phyloP scores from a whole-genome alignment of 1,284 basidiomycete genomes.

The Pascua guehoae region DNA sequence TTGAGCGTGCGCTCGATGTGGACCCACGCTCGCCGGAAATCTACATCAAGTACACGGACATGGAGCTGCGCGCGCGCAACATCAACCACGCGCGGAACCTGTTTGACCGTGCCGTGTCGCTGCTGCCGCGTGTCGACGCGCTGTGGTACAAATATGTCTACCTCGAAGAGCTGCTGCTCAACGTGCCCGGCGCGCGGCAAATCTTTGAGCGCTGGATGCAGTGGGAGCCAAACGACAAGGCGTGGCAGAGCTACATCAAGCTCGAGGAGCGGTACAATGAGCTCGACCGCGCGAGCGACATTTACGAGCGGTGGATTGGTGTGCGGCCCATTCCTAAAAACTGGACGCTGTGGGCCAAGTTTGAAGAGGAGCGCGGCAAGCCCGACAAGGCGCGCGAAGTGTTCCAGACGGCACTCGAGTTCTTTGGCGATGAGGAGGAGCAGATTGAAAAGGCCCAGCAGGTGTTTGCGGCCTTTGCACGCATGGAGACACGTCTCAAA shows the following conservation, averaged over 20 bases:
- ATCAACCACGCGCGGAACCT: slow-evolving; percentile 95
- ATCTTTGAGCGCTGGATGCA: slow-evolving; percentile 99
- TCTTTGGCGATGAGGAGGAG: slow-evolving; percentile 95
- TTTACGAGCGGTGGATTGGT: slow-evolving; percentile 93
- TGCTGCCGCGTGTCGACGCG: slow-evolving; percentile 84
- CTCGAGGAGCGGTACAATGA: slow-evolving; percentile 92
- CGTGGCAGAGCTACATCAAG: slow-evolving; percentile 98
- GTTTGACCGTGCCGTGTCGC: slow-evolving; percentile 92
- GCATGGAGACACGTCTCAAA: slow-evolving; percentile 94
- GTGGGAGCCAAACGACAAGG: slow-evolving; percentile 99
- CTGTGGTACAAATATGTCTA: slow-evolving; percentile 99
- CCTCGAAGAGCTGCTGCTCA: slow-evolving; percentile 93
- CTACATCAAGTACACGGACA: slow-evolving; percentile 96
- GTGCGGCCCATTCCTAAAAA: slow-evolving; percentile 89
- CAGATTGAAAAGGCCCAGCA: slow-evolving; percentile 91
- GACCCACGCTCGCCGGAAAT: slow-evolving; percentile 83
- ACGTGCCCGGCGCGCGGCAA: slow-evolving; percentile 90
- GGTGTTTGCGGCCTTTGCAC: slow-evolving; percentile 93
- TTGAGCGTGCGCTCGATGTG: slow-evolving; percentile 93
- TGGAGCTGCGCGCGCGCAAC: slow-evolving; percentile 95
- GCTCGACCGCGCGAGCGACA: slow-evolving; percentile 80
- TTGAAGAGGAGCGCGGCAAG: slow-evolving; percentile 84
- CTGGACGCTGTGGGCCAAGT: slow-evolving; percentile 96
- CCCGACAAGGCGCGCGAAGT: slow-evolving; percentile 91
- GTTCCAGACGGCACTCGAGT: slow-evolving; percentile 93